phyloP scores from a whole-genome alignment of 2,329 filamentous ascomycete genomes.

The Hypoxylon sp. region DNA sequence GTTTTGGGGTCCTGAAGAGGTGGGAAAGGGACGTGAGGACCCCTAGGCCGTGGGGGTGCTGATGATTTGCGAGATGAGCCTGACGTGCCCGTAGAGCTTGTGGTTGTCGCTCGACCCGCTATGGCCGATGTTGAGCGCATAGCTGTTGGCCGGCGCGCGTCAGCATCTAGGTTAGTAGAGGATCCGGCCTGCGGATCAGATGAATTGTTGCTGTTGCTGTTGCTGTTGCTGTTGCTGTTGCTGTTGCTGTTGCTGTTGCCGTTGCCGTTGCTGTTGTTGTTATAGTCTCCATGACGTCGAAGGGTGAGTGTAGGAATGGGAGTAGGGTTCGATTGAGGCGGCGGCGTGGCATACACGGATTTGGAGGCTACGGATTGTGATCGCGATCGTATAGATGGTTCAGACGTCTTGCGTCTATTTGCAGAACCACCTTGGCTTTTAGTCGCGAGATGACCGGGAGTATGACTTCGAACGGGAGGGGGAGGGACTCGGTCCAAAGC shows the following conservation, averaged over 20 bases:
- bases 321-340: constrained; percentile 43
- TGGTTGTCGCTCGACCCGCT: constrained; percentile 39
- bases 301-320: constrained; percentile 41
- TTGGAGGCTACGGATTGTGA: constrained; percentile 59
- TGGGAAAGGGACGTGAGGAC: constrained; percentile 61
- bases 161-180: constrained; percentile 41
- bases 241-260: no score
- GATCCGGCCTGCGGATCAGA: constrained; percentile 42
- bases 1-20: constrained; percentile 64
- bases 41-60: constrained; percentile 44
- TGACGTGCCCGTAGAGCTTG: constrained; percentile 28
- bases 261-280: no score
- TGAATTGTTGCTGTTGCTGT: no score
- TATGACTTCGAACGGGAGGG: constrained; percentile 63
- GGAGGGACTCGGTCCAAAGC: constrained; percentile 47
- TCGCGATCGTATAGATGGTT: constrained; percentile 62
- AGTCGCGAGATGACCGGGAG: constrained; percentile 67
- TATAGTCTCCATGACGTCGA: constrained; percentile 42
- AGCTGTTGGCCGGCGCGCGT: constrained; percentile 53
- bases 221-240: no score
- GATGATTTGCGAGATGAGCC: constrained; percentile 35
- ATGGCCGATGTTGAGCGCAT: constrained; percentile 65
- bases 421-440: constrained; percentile 57
- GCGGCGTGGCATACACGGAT: constrained; percentile 43
- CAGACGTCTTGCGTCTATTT: constrained; percentile 59